These are phyloP conservation scores for Hyaloperonospora brassicae DNA, from an alignment of 352 stramenopile genomes.

Conservation along the genomic window DNA sequence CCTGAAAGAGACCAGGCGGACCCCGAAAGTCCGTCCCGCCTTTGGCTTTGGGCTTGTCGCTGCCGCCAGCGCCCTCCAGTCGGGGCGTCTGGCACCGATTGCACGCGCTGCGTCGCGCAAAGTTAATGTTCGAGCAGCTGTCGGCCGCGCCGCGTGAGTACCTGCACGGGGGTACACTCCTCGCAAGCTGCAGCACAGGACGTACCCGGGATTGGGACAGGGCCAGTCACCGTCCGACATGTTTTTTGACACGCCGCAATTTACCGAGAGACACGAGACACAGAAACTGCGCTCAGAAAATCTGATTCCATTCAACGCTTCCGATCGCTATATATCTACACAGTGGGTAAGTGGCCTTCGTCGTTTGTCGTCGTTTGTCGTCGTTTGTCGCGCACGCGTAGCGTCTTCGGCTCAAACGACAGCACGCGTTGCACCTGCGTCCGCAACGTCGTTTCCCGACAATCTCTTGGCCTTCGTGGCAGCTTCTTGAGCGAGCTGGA, in stretches of 20 bases:
- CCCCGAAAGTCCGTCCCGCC: conserved; percentile 36
- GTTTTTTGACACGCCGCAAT: conserved; percentile 32
- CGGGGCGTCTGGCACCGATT: conserved; percentile 74
- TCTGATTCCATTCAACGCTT: conserved; percentile 18
- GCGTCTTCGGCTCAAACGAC: not conserved
- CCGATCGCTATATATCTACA: too few relatives aligned
- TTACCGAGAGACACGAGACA: too few relatives aligned
- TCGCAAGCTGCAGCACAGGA: not conserved
- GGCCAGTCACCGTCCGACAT: conserved; percentile 66
- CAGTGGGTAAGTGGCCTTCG: too few relatives aligned
- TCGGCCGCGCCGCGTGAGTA: conserved; percentile 3
- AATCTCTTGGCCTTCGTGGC: conserved; percentile 2
- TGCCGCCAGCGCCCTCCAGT: conserved; percentile 31
- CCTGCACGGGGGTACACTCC: not conserved
- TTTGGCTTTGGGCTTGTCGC: conserved; percentile 20
- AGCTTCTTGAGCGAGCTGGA: conserved; percentile 58
- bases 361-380: too few relatives aligned
- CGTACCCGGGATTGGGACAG: conserved; percentile 72
- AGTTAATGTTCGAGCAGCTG: conserved; percentile 82
- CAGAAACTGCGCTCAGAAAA: conserved; percentile 12
- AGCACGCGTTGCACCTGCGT: conserved; percentile 1
- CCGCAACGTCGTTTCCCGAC: too few relatives aligned
- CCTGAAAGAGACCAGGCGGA: conserved; percentile 68
- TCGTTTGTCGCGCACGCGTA: too few relatives aligned
- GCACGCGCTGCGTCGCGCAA: conserved; percentile 67